Base-by-base conservation (phyloP, 192 early-diverging fungal species). In the Coemansia guatemalensis region DNA sequence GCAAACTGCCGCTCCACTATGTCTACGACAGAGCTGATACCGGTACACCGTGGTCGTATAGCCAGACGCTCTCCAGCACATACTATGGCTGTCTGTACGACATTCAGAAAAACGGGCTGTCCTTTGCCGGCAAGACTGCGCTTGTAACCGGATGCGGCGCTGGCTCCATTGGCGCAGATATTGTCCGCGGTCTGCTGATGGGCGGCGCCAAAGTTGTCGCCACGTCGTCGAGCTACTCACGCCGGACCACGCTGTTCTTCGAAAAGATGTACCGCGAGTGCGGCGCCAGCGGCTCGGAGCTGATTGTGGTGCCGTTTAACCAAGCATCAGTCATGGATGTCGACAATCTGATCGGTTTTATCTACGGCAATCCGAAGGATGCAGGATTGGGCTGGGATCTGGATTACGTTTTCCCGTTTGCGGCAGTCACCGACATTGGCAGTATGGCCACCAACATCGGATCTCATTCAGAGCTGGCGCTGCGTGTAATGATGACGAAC, bases 291-390 rank as follows among this genome's bases (percentile, higher is more conserved):
- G 92, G 91, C 35, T 89, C 91, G 1, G 81, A 87, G 41, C 83
- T 98, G 54, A 83, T 96, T 39, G 88, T 98, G n/a, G 94, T 96
- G 24, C 94, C 95, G 8, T 98, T 98, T 82, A 98, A 98, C 74
- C 91, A 89, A 60, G 93, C 88, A 53, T 95, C 94, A 1, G 83
- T 85, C 67, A 87, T 89, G 67, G 95, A 98, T 77, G 85, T 90
- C 27, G 75, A 85, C 54, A 70, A 85, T 23, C 74, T 96, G 23
- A 82, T 95, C 49, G 76, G 91, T 68, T 98, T 93, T 76, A 91
- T 95, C 49, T 95, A 94, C 71, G 54, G 48, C n/a, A 12, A 6
- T 8, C 52, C 69, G 20, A 82, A 86, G 70, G 86, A 85, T 58
- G 69, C 39, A 18, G 89, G 88, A 52, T 82, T 98, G 21, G 85